Conservation (phyloP, 805 yeast genomes). For the Zygosaccharomyces gambellarensis region DNA sequence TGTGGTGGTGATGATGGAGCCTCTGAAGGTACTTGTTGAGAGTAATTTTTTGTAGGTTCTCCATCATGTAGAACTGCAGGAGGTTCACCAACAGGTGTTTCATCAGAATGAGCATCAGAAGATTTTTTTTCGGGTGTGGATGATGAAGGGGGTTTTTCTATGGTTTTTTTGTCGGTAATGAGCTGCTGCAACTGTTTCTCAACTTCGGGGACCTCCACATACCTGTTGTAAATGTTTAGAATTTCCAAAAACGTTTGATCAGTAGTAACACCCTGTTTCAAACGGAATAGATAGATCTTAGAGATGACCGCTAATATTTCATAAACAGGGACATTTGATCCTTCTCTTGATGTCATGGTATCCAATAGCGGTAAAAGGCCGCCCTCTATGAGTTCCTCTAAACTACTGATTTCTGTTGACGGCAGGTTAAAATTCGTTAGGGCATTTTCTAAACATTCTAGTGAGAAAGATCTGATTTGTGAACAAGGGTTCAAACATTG, state of each 20-base stretch:
- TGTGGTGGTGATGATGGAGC: background rate
- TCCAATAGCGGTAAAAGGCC: constrained; percentile 60
- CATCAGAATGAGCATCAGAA: background rate
- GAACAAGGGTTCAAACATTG: constrained; percentile 88
- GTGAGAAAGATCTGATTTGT: constrained; percentile 63
- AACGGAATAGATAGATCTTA: constrained; percentile 53
- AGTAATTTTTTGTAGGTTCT: background rate
- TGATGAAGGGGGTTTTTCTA: constrained; percentile 17
- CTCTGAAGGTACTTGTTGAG: background rate
- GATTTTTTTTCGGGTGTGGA: background rate
- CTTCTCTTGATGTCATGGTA: constrained; percentile 13
- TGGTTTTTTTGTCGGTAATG: constrained; percentile 35
- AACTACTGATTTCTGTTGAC: constrained; percentile 38
- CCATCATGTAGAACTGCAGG: background rate
- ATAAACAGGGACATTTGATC: constrained; percentile 44
- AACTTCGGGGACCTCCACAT: constrained; percentile 37
- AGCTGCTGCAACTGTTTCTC: constrained; percentile 38
- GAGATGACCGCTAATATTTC: constrained; percentile 66
- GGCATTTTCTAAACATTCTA: constrained; percentile 53
- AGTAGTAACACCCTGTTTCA: constrained; percentile 34
- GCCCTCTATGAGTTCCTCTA: constrained; percentile 58
- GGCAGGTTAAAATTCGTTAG: constrained; percentile 35
- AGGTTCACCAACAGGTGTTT: background rate
- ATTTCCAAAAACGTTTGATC: constrained; percentile 38
- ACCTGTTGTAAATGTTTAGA: constrained; percentile 37